Base-by-base conservation (phyloP, 352 stramenopile genomes). In the Phytophthora europaea region DNA sequence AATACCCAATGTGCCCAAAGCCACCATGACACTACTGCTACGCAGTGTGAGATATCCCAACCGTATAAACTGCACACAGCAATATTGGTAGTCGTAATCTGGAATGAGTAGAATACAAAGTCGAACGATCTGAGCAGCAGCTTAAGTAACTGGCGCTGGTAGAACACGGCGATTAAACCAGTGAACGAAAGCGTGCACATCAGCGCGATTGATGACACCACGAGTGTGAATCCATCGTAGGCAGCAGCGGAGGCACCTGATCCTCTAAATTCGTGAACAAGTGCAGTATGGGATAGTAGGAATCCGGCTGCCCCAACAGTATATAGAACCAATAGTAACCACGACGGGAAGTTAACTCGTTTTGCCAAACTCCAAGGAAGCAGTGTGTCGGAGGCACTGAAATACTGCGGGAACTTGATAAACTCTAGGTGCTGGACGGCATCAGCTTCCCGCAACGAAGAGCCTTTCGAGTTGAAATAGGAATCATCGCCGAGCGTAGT, bases 1-100 rank as follows among this genome's bases (percentile, higher is more conserved):
- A 81, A 57, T 2, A 71, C 55, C 70, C 75, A 82, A n/a, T 73
- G 67, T 23, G 79, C 75, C 78, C 69, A 85, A n/a, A 67, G 26
- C 72, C 40, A 78, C 59, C 58, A 71, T 1, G 63, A 75, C 4
- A 69, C 18, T 6, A 72, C 56, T 34, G 76, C 62, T 12, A 65
- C 20, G 20, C 73, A 62, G 22, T 34, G 54, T 16, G 70, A 47
- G 4, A 10, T 20, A 22, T 70, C 23, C 65, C 70, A 78, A 60
- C 18, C 36, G 53, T 59, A 68, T 53, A 85, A 38, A 8, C 67
- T 36, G n/a, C 72, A 81, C 6, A 86, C 43, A 20, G 45, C 72
- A 3, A 79, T 28, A 60, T 76, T 73, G 13, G 73, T 76, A 16
- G 60, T 23, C 1, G 69, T 66, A 12, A 74, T 57, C 55, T 87